Evolutionary conservation across 306 rosid genomes (phyloP).

Genomic region (Castanea sativa): DNA sequence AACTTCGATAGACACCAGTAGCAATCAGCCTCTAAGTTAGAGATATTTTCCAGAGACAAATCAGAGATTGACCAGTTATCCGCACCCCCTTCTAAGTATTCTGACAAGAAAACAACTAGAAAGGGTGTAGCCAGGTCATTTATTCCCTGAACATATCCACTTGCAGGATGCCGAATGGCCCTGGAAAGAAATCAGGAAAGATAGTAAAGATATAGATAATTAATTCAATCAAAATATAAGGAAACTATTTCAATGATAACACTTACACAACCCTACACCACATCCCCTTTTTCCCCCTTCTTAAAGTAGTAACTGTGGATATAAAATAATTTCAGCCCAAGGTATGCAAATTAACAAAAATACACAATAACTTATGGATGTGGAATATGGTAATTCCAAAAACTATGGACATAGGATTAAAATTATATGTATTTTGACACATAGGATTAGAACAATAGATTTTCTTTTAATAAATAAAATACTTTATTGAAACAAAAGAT

Average conservation of each 20-base stretch:
- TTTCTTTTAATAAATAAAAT: too few species aligned
- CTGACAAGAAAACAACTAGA: slow-evolving; percentile 89
- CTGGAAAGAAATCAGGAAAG: slow-evolving; percentile 44
- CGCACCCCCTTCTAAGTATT: slow-evolving; percentile 67
- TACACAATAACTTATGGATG: neutral
- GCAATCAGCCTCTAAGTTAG: slow-evolving; percentile 84
- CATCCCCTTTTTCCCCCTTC: too few species aligned
- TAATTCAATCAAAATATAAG: neutral
- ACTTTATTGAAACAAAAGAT: too few species aligned
- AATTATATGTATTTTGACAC: too few species aligned
- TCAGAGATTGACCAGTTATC: slow-evolving; percentile 73
- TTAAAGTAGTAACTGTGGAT: too few species aligned
- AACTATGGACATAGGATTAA: neutral
- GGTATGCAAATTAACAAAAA: neutral
- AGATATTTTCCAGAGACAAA: slow-evolving; percentile 62
- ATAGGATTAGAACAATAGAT: neutral
- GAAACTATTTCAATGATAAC: neutral
- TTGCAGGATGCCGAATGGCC: slow-evolving; percentile 99
- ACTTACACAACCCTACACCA: neutral
- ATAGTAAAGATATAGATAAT: neutral
- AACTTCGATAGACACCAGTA: slow-evolving; percentile 94
- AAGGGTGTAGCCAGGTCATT: slow-evolving; percentile 95
- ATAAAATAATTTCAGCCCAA: neutral
- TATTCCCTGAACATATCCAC: slow-evolving; percentile 99
- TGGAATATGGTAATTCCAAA: neutral